These are phyloP conservation scores for Teratosphaeria nubilosa DNA, from an alignment of 2,329 filamentous ascomycete species.

Conservation along the genomic window DNA sequence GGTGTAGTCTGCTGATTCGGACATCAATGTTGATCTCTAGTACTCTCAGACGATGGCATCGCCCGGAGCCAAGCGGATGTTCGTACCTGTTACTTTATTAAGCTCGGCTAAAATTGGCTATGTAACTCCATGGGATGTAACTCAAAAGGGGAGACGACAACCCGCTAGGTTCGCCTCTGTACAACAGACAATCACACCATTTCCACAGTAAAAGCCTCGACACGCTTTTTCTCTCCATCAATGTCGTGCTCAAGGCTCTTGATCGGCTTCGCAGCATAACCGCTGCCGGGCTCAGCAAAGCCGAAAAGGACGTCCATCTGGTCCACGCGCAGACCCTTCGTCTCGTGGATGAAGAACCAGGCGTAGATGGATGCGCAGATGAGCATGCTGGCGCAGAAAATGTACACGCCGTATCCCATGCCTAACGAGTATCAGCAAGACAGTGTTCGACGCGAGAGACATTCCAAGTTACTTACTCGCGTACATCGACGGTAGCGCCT, in stretches of 20 bases:
- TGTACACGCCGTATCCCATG: conserved; percentile 26
- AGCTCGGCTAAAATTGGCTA: no score
- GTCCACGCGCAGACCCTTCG: conserved; percentile 28
- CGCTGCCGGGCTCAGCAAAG: conserved; percentile 12
- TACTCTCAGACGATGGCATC: no score
- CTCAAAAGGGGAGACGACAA: no score
- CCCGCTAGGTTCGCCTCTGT: not conserved
- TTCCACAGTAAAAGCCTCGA: not conserved
- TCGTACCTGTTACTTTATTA: no score
- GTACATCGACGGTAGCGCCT: conserved; percentile 32
- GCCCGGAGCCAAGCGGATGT: no score
- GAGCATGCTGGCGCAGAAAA: conserved; percentile 32
- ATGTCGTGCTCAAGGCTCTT: not conserved
- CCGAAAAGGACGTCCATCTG: conserved; percentile 31
- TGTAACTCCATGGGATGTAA: no score
- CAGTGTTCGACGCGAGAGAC: not conserved
- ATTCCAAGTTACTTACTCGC: conserved; percentile 9
- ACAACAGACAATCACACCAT: not conserved
- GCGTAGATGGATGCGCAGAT: conserved; percentile 29
- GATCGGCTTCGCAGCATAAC: conserved; percentile 5
- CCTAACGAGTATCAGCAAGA: not conserved
- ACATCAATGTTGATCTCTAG: no score
- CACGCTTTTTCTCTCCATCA: not conserved
- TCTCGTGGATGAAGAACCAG: conserved; percentile 32
- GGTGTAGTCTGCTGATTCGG: no score